A percentile compares a stretch with the other conserved stretches of the same genome.
Conservation (phyloP, 2,329 filamentous ascomycete genomes). For the Cercospora berteroae region DNA sequence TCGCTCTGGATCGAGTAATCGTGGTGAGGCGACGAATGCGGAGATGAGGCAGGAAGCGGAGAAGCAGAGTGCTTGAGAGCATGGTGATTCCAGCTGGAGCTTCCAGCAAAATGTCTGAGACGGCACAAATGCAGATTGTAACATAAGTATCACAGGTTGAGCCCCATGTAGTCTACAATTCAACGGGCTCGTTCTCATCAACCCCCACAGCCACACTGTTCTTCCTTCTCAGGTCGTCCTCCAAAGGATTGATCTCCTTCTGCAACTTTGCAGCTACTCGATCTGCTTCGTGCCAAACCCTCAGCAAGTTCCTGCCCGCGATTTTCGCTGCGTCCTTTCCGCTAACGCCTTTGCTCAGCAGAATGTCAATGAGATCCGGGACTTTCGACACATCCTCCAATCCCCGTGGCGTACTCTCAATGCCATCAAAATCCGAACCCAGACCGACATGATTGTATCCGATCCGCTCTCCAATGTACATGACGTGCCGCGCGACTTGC, state of each 20-base stretch:
- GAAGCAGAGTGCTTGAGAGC: not conserved
- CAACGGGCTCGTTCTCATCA: not conserved
- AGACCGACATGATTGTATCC: constrained; percentile 86
- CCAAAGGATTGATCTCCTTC: constrained; percentile 43
- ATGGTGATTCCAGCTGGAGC: not conserved
- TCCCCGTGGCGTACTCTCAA: constrained; percentile 63
- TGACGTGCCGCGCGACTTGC: constrained; percentile 77
- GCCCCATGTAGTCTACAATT: constrained; percentile 5
- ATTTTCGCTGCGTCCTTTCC: constrained; percentile 72
- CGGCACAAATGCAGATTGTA: not conserved
- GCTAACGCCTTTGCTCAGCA: constrained; percentile 70
- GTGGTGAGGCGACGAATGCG: not conserved
- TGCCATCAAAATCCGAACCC: constrained; percentile 87
- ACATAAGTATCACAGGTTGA: constrained; percentile 1
- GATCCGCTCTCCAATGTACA: constrained; percentile 76
- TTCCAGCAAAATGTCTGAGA: not conserved
- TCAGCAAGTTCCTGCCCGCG: constrained; percentile 74
- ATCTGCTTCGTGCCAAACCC: constrained; percentile 82
- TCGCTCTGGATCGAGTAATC: not conserved
- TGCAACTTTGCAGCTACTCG: constrained; percentile 66
- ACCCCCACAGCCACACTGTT: constrained; percentile 5
- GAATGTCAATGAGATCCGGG: constrained; percentile 71
- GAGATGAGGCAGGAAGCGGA: not conserved
- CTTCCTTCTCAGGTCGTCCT: constrained; percentile 41
- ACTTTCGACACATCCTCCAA: constrained; percentile 84